Evolutionary conservation across 257 asterid species (phyloP).

Genomic region (Hygrophila difformis): DNA sequence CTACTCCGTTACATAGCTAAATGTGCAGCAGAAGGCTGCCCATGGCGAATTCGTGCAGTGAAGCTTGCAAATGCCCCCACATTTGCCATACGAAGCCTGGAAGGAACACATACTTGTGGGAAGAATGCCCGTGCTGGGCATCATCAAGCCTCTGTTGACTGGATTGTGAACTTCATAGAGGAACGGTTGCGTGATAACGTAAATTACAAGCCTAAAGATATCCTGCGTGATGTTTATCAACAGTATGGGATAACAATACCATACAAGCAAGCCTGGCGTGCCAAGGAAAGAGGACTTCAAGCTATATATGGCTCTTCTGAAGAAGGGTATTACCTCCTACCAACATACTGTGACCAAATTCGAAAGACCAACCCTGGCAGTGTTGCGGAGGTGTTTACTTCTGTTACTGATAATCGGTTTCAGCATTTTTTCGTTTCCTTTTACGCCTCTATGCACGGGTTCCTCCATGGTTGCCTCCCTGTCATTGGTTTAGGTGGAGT

Average conservation of each 20-base stretch:
- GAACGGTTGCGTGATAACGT: slow-evolving; percentile 52
- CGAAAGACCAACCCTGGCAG: slow-evolving; percentile 52
- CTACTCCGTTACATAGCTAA: slow-evolving; percentile 64
- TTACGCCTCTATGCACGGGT: slow-evolving; percentile 52
- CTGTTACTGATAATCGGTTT: slow-evolving; percentile 53
- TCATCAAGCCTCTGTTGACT: slow-evolving; percentile 79
- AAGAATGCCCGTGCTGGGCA: slow-evolving; percentile 57
- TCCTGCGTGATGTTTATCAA: slow-evolving; percentile 48
- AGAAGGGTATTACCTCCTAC: slow-evolving; percentile 70
- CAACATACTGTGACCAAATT: slow-evolving; percentile 58
- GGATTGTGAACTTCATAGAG: slow-evolving; percentile 78
- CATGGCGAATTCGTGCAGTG: slow-evolving; percentile 81
- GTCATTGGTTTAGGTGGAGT: slow-evolving; percentile 49
- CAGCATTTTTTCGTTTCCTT: slow-evolving; percentile 60
- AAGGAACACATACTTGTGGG: slow-evolving; percentile 54
- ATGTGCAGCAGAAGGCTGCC: slow-evolving; percentile 73
- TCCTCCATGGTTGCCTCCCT: slow-evolving; percentile 64
- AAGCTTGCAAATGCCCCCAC: slow-evolving; percentile 66
- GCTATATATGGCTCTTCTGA: slow-evolving; percentile 75
- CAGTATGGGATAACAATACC: slow-evolving; percentile 77
- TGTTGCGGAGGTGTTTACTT: slow-evolving; percentile 55
- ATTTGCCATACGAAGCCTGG: slow-evolving; percentile 56
- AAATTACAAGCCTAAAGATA: slow-evolving; percentile 77
- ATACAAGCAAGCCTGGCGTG: slow-evolving; percentile 86
- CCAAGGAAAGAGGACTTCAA: slow-evolving; percentile 82